A percentile compares a stretch with the other conserved stretches of the same genome.
These are phyloP conservation scores for Pythium periplocum DNA, from an alignment of 352 stramenopile species.

Conservation along the genomic window DNA sequence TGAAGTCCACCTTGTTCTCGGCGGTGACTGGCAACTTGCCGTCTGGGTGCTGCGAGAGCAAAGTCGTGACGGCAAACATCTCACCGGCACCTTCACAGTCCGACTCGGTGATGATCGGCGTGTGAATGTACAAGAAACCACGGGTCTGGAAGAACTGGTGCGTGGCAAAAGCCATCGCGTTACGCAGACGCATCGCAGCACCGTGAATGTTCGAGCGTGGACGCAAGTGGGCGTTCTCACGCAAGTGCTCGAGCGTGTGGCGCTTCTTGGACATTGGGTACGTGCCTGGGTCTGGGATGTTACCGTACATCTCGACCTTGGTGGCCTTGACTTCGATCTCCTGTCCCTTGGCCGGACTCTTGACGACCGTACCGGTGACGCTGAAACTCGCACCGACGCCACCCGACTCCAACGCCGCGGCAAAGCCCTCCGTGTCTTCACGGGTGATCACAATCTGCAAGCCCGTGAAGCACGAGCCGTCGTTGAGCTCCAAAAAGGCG, in stretches of 20 bases:
- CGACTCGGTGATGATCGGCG: conserved; percentile 93
- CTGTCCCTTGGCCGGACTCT: conserved; percentile 87
- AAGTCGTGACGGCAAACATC: conserved; percentile 93
- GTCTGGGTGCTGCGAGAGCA: conserved; percentile 80
- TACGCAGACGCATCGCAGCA: conserved; percentile 89
- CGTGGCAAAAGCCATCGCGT: conserved; percentile 91
- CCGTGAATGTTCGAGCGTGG: conserved; percentile 89
- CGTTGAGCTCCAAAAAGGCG: conserved; percentile 94
- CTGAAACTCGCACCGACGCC: conserved; percentile 84
- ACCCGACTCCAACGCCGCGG: conserved; percentile 64
- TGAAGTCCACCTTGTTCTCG: conserved; percentile 82
- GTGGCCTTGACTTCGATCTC: conserved; percentile 89
- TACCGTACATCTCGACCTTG: conserved; percentile 82
- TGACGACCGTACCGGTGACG: conserved; percentile 82
- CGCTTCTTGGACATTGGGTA: conserved; percentile 94
- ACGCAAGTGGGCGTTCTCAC: conserved; percentile 90
- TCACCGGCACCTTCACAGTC: conserved; percentile 98
- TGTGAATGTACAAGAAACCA: conserved; percentile 95
- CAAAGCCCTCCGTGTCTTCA: conserved; percentile 76
- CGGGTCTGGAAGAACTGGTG: conserved; percentile 93
- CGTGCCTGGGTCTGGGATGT: conserved; percentile 75
- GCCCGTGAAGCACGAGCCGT: conserved; percentile 87
- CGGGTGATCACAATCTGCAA: conserved; percentile 88
- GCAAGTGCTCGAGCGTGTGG: conserved; percentile 92
- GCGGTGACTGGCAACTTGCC: conserved; percentile 58